Base-by-base conservation (phyloP, 139 green algal species). In the Coccomyxa sp. region DNA sequence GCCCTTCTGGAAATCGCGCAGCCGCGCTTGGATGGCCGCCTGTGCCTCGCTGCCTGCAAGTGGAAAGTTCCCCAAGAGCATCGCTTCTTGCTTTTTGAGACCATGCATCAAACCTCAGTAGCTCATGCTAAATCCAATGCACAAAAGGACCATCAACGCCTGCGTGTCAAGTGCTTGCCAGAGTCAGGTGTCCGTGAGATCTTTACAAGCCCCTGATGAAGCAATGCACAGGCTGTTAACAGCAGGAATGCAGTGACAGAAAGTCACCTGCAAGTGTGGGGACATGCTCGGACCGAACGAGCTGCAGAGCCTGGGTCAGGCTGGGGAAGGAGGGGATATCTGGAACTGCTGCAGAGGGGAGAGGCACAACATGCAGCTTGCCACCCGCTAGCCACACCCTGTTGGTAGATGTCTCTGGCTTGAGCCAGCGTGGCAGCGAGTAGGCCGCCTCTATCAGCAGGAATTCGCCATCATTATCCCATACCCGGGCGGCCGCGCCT, bases 381-480 rank as follows among this genome's bases (percentile, higher is more conserved):
- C 95, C 93, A 1, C 58, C 27, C 0, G 84, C 76, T 58, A 98
- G 83, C 94, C 93, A 97, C 58, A 97, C 88, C 7, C 94, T 86
- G 89, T 95, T 92, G 38, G 0, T 67, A n/a, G 83, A 77, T 1
- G 81, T 90, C 81, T 95, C 92, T 21, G 92, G 91, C 78, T 93
- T 94, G 1, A 95, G 86, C 92, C 92, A 96, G 23, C 58, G 77
- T 0, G 96, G 96, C 81, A 99, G 86, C 0, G 83, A 78, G 75
- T 96, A 95, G 0, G 96, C 96, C n/a, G 92, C 90, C 89, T 99
- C 96, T 45, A 99, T 98, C 16, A 99, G 90, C 80, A 99, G 80
- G 84, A 99, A 99, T 74, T 99, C 92, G 10, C 96, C 96, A 82
- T 99, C 96, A 74, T 95, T 94, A 87, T 99, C 96, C 92, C 93